Evolutionary conservation across 768 basidiomycete genomes (phyloP).

Genomic region (Russula abietina): DNA sequence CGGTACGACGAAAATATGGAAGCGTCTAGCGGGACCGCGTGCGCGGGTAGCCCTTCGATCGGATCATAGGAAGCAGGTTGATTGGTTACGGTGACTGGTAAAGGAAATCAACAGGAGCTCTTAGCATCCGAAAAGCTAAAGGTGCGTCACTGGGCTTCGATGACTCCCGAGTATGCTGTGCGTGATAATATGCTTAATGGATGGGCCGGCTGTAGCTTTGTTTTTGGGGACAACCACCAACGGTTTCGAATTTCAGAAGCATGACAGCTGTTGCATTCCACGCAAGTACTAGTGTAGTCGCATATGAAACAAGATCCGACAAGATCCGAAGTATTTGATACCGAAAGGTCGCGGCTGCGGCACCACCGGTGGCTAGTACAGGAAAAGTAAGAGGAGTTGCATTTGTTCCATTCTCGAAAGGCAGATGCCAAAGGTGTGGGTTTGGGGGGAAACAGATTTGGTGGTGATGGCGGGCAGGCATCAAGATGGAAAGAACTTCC

Average conservation of each 20-base stretch:
- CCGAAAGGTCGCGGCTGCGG: constrained; percentile 63
- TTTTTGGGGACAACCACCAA: constrained; percentile 92
- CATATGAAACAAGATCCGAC: constrained; percentile 99
- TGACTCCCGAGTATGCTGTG: no score
- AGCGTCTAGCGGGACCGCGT: constrained; percentile 57
- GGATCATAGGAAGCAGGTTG: constrained; percentile 93
- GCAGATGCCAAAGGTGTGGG: constrained; percentile 49
- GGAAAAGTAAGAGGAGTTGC: constrained; percentile 33
- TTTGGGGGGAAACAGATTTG: constrained; percentile 41
- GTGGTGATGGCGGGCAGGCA: constrained; percentile 32
- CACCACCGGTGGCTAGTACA: constrained; percentile 28
- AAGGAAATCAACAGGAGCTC: constrained; percentile 93
- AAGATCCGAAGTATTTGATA: constrained; percentile 87
- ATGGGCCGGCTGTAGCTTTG: constrained; percentile 57
- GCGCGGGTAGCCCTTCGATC: constrained; percentile 90
- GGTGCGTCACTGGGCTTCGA: constrained; percentile 28
- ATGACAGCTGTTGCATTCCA: constrained; percentile 91
- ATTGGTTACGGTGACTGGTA: constrained; percentile 87
- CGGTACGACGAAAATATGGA: constrained; percentile 47
- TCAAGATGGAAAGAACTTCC: constrained; percentile 65
- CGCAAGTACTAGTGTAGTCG: constrained; percentile 77
- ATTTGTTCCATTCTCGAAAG: constrained; percentile 73
- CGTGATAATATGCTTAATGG: no score
- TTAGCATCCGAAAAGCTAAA: constrained; percentile 95
- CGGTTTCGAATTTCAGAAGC: constrained; percentile 85